Percentiles rank a stretch among this genome's conserved stretches.
Evolutionary conservation across 1,139 yeast species (phyloP).

Genomic region (Yamadazyma trypodendri): DNA sequence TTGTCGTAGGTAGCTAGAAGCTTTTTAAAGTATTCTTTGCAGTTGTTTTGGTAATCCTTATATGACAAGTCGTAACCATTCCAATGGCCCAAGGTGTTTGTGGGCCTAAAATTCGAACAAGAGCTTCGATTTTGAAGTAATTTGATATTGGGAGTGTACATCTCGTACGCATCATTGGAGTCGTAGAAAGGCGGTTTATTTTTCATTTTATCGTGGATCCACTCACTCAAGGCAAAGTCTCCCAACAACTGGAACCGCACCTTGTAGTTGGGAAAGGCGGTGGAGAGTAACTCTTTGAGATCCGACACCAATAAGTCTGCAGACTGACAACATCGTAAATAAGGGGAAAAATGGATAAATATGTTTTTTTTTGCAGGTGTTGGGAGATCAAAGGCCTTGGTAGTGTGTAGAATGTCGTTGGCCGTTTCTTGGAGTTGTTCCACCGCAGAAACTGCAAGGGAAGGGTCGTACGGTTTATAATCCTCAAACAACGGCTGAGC

Average conservation of each 20-base stretch:
- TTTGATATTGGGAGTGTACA: constrained; percentile 48
- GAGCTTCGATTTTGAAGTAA: constrained; percentile 33
- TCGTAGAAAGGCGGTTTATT: constrained; percentile 46
- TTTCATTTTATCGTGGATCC: constrained; percentile 49
- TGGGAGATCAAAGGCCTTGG: constrained; percentile 24
- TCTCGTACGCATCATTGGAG: constrained; percentile 47
- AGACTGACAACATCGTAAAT: constrained; percentile 45
- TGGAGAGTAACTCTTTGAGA: constrained; percentile 24
- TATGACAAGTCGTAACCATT: constrained; percentile 45
- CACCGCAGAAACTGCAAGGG: constrained; percentile 31
- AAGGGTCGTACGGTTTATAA: constrained; percentile 41
- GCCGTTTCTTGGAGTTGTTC: constrained; percentile 32
- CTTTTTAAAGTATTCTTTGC: constrained; percentile 43
- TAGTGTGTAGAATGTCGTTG: constrained; percentile 25
- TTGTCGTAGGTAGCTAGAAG: constrained; percentile 47
- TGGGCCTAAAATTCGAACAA: constrained; percentile 46
- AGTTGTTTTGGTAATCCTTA: constrained; percentile 41
- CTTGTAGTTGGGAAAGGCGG: constrained; percentile 32
- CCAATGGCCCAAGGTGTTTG: constrained; percentile 46
- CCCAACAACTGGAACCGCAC: constrained; percentile 42
- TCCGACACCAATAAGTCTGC: constrained; percentile 40
- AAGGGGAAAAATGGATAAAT: constrained; percentile 45
- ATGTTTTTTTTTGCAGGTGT: constrained; percentile 31
- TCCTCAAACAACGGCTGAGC: constrained; percentile 30
- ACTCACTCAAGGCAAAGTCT: constrained; percentile 48